Evolutionary conservation across 2,329 filamentous ascomycete species (phyloP), one percentile per base, ranked within the genome.

Genomic region (Aspergillus puulaauensis): DNA sequence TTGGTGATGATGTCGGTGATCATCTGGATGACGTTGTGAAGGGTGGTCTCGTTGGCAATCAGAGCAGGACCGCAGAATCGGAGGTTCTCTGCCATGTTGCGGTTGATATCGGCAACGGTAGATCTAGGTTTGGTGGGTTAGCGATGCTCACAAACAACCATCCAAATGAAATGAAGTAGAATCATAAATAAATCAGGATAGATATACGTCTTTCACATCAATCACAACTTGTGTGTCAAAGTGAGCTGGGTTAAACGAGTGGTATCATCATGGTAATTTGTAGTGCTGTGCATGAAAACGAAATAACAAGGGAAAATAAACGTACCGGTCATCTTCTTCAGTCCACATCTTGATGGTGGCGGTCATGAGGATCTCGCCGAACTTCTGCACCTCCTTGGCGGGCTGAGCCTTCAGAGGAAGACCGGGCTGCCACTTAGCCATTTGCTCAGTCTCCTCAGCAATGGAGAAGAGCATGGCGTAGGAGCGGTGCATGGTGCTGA

Each of bases 201-300:
- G 82, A 85, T 83, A 56, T 50, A 50, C 89, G 91, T 81, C 63
- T 79, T 96, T 95, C 88, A 88, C 91, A 91, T 90, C 91, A 96
- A 87, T 80, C 86, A 86, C 90, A 86, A 74, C 79, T 80, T 84
- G 80, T 84, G 90, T 88, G 88, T 98, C 90, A 90, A 91, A 96
- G 93, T 97, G 93, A 97, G 93, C 93, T 97, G 93, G 92, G 93
- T 58, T 93, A 93, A 72, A 93, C 91, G 90, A 87, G 81, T 58
- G 85, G 82, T 79, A 45, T 96, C 92, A 97, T 97, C 92, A 91
- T 88, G 52, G 47, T 55, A 59, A 40, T 19, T n/a, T 27, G 46
- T 27, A 21, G 4, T 23, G 21, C 19, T 43, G 21, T 6, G 23
- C 52, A 56, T 62, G 57, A 41, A 67, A 60, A 61, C 37, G 56